Conservation (phyloP, 805 yeast species). For the Wickerhamomyces rabaulensis region DNA sequence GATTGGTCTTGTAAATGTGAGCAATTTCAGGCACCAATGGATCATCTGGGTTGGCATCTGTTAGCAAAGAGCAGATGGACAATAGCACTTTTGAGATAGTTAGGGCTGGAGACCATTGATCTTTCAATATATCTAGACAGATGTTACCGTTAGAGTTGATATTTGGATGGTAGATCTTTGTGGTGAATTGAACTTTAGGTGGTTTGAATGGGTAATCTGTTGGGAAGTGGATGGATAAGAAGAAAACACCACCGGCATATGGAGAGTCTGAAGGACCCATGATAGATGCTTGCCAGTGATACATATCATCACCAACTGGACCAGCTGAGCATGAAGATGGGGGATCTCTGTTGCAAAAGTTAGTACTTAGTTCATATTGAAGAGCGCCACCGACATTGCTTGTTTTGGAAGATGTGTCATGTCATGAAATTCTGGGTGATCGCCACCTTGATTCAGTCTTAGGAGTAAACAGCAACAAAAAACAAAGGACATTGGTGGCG, state of each 20-base stretch:
- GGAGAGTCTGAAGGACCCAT: slow-evolving; percentile 98
- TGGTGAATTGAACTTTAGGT: slow-evolving; percentile 73
- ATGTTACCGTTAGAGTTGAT: slow-evolving; percentile 88
- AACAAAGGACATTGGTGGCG: neutral
- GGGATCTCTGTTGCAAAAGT: slow-evolving; percentile 65
- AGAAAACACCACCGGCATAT: slow-evolving; percentile 88
- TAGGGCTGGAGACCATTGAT: slow-evolving; percentile 98
- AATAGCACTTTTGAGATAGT: slow-evolving; percentile 93
- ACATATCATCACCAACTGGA: slow-evolving; percentile 95
- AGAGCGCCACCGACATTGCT: neutral
- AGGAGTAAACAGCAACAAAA: neutral
- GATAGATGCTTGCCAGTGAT: slow-evolving; percentile 99
- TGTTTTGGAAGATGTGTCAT: too few species aligned
- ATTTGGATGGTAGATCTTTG: slow-evolving; percentile 87
- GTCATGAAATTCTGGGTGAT: neutral
- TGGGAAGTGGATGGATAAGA: slow-evolving; percentile 95
- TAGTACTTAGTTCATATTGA: slow-evolving; percentile 11
- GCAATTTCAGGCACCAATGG: slow-evolving; percentile 99
- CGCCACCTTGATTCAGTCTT: neutral
- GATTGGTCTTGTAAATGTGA: slow-evolving; percentile 90
- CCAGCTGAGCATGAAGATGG: slow-evolving; percentile 99
- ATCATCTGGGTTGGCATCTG: slow-evolving; percentile 98
- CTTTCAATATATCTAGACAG: slow-evolving; percentile 90
- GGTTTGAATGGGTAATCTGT: slow-evolving; percentile 99
- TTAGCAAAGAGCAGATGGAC: slow-evolving; percentile 90